Conservation (phyloP, 2,329 filamentous ascomycete genomes). For the Pochonia chlamydosporia region DNA sequence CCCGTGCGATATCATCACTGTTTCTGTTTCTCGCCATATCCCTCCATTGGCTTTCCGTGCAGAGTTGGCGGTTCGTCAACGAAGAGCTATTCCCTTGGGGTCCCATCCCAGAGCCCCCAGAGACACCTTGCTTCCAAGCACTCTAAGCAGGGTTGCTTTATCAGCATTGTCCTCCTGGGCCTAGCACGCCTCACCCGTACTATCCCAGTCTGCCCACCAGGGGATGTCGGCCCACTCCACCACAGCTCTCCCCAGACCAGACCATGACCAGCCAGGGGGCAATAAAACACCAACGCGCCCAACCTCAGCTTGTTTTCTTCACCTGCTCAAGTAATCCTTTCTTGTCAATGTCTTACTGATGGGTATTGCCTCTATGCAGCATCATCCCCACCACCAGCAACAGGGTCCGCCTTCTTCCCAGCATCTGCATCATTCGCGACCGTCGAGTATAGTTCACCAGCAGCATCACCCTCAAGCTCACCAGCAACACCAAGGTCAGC, state of each 20-base stretch:
- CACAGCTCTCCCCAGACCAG: slow-evolving; percentile 35
- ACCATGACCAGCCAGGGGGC: slow-evolving; percentile 39
- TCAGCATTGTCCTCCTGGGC: slow-evolving; percentile 35
- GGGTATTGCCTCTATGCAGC: slow-evolving; percentile 61
- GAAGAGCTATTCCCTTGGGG: neutral
- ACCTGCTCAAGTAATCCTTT: slow-evolving; percentile 27
- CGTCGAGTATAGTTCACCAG: slow-evolving; percentile 67
- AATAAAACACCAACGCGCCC: slow-evolving; percentile 47
- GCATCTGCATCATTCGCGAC: slow-evolving; percentile 66
- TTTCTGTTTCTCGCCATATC: neutral
- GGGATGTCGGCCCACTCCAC: slow-evolving; percentile 30
- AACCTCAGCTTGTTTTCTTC: slow-evolving; percentile 34
- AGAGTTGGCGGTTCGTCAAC: neutral
- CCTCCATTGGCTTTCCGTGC: neutral
- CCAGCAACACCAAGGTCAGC: slow-evolving; percentile 60
- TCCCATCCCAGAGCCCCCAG: no score
- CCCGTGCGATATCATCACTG: no score
- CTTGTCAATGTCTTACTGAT: slow-evolving; percentile 45
- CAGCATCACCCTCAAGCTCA: slow-evolving; percentile 31
- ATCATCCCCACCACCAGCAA: slow-evolving; percentile 68
- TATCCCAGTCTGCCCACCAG: slow-evolving; percentile 41
- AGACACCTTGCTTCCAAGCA: slow-evolving; percentile 19
- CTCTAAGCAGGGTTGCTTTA: slow-evolving; percentile 28
- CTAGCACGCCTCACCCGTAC: slow-evolving; percentile 43
- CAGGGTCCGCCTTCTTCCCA: slow-evolving; percentile 62